These are phyloP conservation scores for Leptographium galeiforme DNA, from an alignment of 2,329 filamentous ascomycete genomes.

Conservation along the genomic window DNA sequence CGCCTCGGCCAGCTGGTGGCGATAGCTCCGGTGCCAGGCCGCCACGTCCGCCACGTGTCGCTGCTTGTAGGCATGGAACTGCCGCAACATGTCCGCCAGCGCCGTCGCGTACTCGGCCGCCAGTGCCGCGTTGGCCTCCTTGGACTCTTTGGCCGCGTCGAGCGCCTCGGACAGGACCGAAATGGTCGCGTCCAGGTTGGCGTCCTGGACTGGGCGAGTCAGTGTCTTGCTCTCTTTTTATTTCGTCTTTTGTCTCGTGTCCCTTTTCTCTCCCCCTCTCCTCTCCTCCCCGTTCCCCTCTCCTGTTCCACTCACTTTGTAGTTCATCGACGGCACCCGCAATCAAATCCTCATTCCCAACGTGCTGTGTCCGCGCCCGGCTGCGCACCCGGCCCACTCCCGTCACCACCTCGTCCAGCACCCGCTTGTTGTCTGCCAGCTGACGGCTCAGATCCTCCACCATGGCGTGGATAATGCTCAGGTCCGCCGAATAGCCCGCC, in stretches of 20 bases:
- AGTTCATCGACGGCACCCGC: constrained; percentile 41
- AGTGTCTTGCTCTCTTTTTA: neutral
- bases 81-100: constrained; percentile 43
- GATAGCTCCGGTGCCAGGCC: constrained; percentile 53
- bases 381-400: constrained; percentile 48
- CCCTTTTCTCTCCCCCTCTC: neutral
- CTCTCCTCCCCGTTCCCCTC: neutral
- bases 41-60: constrained; percentile 48
- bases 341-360: constrained; percentile 47
- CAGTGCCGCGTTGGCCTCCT: constrained; percentile 46
- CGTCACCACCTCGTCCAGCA: constrained; percentile 51
- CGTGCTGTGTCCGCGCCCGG: constrained; percentile 35
- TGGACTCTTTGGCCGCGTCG: constrained; percentile 46
- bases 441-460: constrained; percentile 53
- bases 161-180: constrained; percentile 48
- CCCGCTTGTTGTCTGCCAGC: constrained; percentile 45
- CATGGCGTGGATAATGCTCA: constrained; percentile 56
- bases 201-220: constrained; percentile 33
- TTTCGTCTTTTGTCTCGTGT: neutral
- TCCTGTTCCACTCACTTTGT: constrained; percentile 29
- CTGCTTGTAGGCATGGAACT: constrained; percentile 53
- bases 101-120: constrained; percentile 45
- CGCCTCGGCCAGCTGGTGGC: constrained; percentile 49
- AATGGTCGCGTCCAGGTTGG: constrained; percentile 37
- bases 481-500: constrained; percentile 54